Percentiles rank a stretch among this genome's conserved stretches.
These are phyloP conservation scores for Scedosporium aurantiacum DNA, from an alignment of 2,329 filamentous ascomycete species.

Conservation along the genomic window DNA sequence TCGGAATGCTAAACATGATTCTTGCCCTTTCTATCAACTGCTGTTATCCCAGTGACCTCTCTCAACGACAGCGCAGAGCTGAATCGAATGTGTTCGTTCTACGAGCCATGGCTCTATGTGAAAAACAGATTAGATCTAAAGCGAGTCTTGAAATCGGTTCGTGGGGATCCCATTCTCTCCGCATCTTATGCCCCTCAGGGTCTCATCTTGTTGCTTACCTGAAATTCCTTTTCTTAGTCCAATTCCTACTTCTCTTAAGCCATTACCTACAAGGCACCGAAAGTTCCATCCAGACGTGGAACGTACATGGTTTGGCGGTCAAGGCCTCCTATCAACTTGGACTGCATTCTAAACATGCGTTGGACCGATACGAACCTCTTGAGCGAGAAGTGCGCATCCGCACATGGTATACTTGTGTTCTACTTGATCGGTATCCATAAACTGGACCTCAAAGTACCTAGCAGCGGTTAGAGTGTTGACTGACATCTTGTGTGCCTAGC, in stretches of 20 bases:
- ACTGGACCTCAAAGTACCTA: neutral
- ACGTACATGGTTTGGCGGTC: slow-evolving; percentile 19
- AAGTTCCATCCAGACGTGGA: slow-evolving; percentile 20
- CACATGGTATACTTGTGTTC: slow-evolving; percentile 1
- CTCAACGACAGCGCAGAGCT: slow-evolving; percentile 22
- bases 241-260: slow-evolving; percentile 19
- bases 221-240: slow-evolving; percentile 13
- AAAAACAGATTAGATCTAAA: slow-evolving; percentile 26
- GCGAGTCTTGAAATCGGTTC: slow-evolving; percentile 29
- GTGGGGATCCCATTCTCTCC: neutral
- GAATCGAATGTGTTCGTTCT: slow-evolving; percentile 33
- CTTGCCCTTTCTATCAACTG: slow-evolving; percentile 29
- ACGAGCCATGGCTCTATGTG: slow-evolving; percentile 30
- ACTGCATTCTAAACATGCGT: slow-evolving; percentile 14
- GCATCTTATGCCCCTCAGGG: neutral
- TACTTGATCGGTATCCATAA: slow-evolving; percentile 1
- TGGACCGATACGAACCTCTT: neutral
- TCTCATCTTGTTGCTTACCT: neutral
- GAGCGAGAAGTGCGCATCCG: slow-evolving; percentile 3
- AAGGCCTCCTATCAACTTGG: slow-evolving; percentile 22
- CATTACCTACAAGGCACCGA: slow-evolving; percentile 24
- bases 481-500: neutral
- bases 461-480: neutral
- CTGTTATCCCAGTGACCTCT: slow-evolving; percentile 21
- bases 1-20: slow-evolving; percentile 38